These are phyloP conservation scores for Acer saccharum DNA, from an alignment of 345 rosid genomes.

Conservation along the genomic window DNA sequence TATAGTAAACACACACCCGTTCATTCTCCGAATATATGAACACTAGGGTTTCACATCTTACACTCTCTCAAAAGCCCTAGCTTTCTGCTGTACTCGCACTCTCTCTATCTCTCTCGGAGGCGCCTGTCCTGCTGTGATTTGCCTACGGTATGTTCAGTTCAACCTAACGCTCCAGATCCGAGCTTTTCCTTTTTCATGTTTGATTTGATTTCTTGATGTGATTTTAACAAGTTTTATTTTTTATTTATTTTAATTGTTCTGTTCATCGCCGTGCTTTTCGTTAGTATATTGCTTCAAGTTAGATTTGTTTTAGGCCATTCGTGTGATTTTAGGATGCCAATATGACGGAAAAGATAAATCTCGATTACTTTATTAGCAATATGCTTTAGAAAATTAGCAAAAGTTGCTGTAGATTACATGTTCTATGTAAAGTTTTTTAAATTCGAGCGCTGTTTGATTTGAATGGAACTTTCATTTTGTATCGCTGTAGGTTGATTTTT, in stretches of 20 bases:
- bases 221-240: background rate
- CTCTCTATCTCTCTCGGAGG: background rate
- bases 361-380: background rate
- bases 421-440: background rate
- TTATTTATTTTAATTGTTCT: background rate
- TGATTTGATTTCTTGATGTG: background rate
- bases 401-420: background rate
- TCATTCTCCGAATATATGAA: background rate
- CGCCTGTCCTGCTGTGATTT: slow-evolving; percentile 10
- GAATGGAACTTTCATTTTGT: too few species aligned
- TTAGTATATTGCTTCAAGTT: too few species aligned
- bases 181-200: background rate
- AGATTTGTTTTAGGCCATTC: background rate
- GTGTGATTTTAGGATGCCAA: too few species aligned
- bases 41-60: background rate
- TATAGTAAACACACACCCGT: background rate
- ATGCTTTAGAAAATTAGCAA: background rate
- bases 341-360: too few species aligned
- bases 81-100: background rate
- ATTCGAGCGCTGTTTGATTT: background rate
- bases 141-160: slow-evolving; percentile 12
- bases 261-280: background rate
- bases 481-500: background rate
- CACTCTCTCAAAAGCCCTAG: slow-evolving; percentile 14
- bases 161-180: background rate